phyloP scores from a whole-genome alignment of 345 rosid genomes.

The Populus simonii region DNA sequence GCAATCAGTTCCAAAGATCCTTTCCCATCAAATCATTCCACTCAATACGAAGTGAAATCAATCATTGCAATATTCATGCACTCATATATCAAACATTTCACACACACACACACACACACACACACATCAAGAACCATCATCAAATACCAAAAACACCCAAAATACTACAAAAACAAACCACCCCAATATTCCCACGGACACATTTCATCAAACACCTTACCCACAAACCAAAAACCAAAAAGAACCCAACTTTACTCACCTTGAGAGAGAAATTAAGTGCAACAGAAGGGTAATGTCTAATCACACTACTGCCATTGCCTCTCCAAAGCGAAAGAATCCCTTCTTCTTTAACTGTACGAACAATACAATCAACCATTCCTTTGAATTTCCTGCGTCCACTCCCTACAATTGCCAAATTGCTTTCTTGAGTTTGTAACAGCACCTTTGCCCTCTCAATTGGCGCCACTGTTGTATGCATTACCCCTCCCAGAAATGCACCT shows the following conservation, averaged over 20 bases:
- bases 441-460: constrained; percentile 93
- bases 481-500: constrained; percentile 92
- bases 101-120: background rate
- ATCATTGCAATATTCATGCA: too few species aligned
- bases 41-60: background rate
- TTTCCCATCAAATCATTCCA: background rate
- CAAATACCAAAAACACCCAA: background rate
- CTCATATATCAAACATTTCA: too few species aligned
- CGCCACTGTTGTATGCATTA: constrained; percentile 94
- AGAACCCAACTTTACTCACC: constrained; percentile 23
- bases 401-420: constrained; percentile 76
- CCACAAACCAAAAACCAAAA: constrained; percentile 18
- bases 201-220: constrained; percentile 34
- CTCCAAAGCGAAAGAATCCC: constrained; percentile 88
- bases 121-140: background rate
- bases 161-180: background rate
- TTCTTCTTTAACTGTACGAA: constrained; percentile 79
- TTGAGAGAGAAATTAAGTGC: constrained; percentile 97
- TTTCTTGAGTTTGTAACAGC: constrained; percentile 88
- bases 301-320: constrained; percentile 93
- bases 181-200: background rate
- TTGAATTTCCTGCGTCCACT: constrained; percentile 65
- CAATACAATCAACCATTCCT: constrained; percentile 89
- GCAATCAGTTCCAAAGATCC: background rate
- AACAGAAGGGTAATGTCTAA: constrained; percentile 92